Evolutionary conservation across 495 filamentous ascomycete genomes (phyloP).

Genomic region (Haplographium delicatum): DNA sequence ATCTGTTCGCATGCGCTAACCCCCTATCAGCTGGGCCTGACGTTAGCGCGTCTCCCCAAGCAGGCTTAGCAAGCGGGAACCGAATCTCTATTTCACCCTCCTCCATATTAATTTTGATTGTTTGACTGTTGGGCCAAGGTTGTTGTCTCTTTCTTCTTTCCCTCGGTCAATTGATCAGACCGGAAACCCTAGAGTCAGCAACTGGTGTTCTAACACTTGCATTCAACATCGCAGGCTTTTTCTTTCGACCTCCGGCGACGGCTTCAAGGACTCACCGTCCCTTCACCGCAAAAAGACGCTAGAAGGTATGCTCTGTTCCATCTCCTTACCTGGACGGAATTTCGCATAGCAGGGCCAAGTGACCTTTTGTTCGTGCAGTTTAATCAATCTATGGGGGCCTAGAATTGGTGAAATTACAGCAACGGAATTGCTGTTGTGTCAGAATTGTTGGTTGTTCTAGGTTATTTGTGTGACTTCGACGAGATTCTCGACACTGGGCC

Average conservation of each 20-base stretch:
- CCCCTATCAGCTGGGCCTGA: neutral
- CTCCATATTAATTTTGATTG: slow-evolving; percentile 10
- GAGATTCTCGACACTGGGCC: no score
- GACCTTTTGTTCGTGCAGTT: no score
- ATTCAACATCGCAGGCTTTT: slow-evolving; percentile 7
- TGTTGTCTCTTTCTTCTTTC: slow-evolving; percentile 6
- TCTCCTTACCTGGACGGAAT: no score
- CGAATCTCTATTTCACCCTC: neutral
- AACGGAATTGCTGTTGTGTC: neutral
- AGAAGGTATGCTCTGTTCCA: neutral
- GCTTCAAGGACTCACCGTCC: neutral
- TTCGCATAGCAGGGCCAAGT: no score
- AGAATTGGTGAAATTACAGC: no score
- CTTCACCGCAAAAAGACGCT: neutral
- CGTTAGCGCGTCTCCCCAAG: neutral
- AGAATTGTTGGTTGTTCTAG: neutral
- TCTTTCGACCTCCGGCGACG: neutral
- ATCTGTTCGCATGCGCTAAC: slow-evolving; percentile 6
- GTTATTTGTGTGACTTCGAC: no score
- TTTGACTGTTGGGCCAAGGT: slow-evolving; percentile 7
- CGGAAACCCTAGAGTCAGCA: neutral
- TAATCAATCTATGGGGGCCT: no score
- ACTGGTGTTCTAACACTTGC: neutral
- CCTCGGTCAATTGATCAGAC: slow-evolving; percentile 13
- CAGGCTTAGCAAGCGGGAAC: neutral